Percentiles rank a stretch among this genome's conserved stretches.
Evolutionary conservation across 805 yeast genomes (phyloP).

Genomic region (Lipomyces kockii): DNA sequence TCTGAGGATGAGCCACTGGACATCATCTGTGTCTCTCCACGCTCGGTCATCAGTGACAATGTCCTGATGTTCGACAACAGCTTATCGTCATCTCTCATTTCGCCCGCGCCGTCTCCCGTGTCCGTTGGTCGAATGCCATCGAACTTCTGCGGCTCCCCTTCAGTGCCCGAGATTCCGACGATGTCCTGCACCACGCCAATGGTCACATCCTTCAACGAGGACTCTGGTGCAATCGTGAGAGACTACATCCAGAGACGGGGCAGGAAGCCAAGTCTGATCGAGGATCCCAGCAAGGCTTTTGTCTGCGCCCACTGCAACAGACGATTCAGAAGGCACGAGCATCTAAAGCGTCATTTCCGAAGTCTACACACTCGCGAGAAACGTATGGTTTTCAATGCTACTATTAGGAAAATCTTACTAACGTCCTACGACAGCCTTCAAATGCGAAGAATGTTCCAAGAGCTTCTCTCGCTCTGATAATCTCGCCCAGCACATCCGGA

Average conservation of each 20-base stretch:
- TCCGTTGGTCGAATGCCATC: conserved; percentile 11
- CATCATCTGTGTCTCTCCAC: conserved; percentile 8
- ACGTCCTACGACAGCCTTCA: conserved; percentile 35
- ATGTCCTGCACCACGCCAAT: background rate
- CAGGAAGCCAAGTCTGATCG: conserved; percentile 31
- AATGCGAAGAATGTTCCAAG: conserved; percentile 44
- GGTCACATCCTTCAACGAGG: background rate
- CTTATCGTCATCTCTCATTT: conserved; percentile 7
- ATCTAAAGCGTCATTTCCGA: conserved; percentile 60
- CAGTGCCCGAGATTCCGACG: background rate
- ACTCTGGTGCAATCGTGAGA: conserved; percentile 3
- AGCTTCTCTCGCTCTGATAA: conserved; percentile 46
- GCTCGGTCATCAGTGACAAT: conserved; percentile 4
- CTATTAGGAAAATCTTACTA: background rate
- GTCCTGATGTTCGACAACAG: conserved; percentile 4
- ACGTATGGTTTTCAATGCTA: conserved; percentile 7
- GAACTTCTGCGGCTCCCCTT: conserved; percentile 4
- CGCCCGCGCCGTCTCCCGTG: conserved; percentile 2
- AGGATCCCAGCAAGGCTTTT: conserved; percentile 42
- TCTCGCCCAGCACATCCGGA: conserved; percentile 45
- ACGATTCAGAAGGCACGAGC: conserved; percentile 50
- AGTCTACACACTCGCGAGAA: conserved; percentile 70
- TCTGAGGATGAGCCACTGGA: conserved; percentile 5
- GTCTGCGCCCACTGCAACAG: conserved; percentile 47
- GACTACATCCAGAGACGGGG: conserved; percentile 32